These are phyloP conservation scores for Colletotrichum sp. DNA, from an alignment of 2,329 filamentous ascomycete genomes.

Conservation along the genomic window DNA sequence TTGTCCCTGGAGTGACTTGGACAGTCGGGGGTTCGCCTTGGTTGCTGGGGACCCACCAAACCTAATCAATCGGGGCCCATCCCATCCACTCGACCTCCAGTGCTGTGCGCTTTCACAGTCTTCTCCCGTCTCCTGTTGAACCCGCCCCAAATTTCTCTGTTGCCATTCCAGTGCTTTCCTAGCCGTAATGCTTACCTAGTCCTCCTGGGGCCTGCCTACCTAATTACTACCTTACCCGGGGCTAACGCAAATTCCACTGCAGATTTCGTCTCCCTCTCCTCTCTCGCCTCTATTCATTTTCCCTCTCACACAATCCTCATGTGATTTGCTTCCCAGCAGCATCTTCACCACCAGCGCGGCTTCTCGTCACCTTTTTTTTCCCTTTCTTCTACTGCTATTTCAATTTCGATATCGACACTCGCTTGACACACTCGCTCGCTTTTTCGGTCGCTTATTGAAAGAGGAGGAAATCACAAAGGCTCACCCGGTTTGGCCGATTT, in stretches of 20 bases:
- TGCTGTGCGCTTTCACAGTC: neutral
- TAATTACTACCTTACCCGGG: neutral
- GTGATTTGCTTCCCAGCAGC: constrained; percentile 24
- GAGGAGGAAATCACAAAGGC: neutral
- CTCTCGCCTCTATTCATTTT: neutral
- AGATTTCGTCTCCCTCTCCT: neutral
- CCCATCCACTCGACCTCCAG: neutral
- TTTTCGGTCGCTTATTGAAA: neutral
- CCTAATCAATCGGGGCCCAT: constrained; percentile 19
- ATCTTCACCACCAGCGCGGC: neutral
- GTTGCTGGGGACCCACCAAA: constrained; percentile 17
- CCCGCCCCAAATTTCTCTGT: constrained; percentile 6
- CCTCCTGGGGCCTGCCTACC: neutral
- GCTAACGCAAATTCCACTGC: neutral
- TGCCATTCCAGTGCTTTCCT: constrained; percentile 13
- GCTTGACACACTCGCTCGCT: constrained; percentile 17
- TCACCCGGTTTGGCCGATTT: neutral
- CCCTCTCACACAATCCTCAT: neutral
- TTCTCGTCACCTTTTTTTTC: neutral
- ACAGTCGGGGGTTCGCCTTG: constrained; percentile 5
- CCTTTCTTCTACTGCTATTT: neutral
- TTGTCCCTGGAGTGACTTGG: neutral
- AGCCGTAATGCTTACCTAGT: neutral
- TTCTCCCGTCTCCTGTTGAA: neutral
- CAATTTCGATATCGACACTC: constrained; percentile 4